phyloP scores from a whole-genome alignment of 2,329 filamentous ascomycete genomes.

The Rutstroemia sydowiana region DNA sequence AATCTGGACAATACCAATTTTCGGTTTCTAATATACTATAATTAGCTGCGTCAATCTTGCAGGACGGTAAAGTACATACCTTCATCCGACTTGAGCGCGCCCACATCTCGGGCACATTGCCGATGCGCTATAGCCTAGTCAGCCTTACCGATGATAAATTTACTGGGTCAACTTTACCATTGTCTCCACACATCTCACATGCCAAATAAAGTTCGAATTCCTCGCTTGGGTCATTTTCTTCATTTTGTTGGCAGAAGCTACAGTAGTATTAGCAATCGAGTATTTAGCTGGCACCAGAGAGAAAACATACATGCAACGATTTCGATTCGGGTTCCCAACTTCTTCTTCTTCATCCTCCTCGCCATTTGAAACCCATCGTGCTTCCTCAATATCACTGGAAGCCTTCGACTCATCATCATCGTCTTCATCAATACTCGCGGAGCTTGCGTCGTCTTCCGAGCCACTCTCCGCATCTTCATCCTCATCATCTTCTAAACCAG shows the following conservation, averaged over 20 bases:
- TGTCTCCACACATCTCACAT: constrained; percentile 72
- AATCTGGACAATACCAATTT: constrained; percentile 54
- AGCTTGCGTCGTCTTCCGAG: constrained; percentile 25
- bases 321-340: constrained; percentile 42
- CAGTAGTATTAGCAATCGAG: constrained; percentile 28
- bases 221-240: constrained; percentile 74
- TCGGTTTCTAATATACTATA: constrained; percentile 42
- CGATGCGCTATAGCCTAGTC: constrained; percentile 66
- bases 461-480: constrained; percentile 32
- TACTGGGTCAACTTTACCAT: constrained; percentile 53
- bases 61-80: constrained; percentile 39
- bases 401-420: constrained; percentile 41
- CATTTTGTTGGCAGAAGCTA: constrained; percentile 76
- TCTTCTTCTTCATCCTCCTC: constrained; percentile 45
- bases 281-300: not conserved
- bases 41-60: not conserved
- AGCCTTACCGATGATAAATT: constrained; percentile 28
- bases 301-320: constrained; percentile 56
- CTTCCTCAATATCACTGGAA: constrained; percentile 52
- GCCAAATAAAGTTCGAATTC: constrained; percentile 74
- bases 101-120: constrained; percentile 74
- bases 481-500: constrained; percentile 29
- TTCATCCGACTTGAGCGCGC: constrained; percentile 52
- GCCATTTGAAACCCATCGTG: constrained; percentile 45
- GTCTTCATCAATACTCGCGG: constrained; percentile 20